Evolutionary conservation across 805 yeast genomes (phyloP).

Genomic region (Candida vartiovaarae): DNA sequence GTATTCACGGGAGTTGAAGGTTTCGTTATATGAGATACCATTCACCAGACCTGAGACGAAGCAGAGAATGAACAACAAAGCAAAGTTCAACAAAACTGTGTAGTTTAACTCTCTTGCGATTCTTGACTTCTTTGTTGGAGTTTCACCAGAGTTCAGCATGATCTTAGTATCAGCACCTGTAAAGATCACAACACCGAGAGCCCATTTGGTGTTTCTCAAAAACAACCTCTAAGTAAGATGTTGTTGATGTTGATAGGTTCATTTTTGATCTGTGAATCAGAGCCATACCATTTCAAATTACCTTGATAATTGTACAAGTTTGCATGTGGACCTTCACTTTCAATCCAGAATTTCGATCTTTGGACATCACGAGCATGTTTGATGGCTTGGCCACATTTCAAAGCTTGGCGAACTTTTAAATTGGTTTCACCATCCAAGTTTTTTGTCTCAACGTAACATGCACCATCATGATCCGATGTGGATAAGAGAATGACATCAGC

Average conservation of each 20-base stretch:
- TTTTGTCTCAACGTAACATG: conserved; percentile 70
- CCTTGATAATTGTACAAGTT: conserved; percentile 75
- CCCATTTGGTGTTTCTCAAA: conserved; percentile 81
- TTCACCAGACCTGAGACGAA: conserved; percentile 63
- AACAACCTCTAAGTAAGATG: conserved; percentile 65
- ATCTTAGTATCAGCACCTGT: conserved; percentile 78
- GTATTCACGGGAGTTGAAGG: conserved; percentile 45
- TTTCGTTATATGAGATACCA: conserved; percentile 52
- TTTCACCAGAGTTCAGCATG: conserved; percentile 73
- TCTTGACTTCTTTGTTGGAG: conserved; percentile 72
- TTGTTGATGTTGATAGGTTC: conserved; percentile 69
- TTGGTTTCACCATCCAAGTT: conserved; percentile 80
- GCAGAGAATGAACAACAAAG: conserved; percentile 57
- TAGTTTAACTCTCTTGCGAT: conserved; percentile 66
- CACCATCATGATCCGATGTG: conserved; percentile 62
- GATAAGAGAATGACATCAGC: conserved; percentile 65
- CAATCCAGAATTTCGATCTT: conserved; percentile 56
- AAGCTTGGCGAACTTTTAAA: conserved; percentile 66
- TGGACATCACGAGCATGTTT: conserved; percentile 42
- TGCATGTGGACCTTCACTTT: conserved; percentile 79
- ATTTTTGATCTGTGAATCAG: conserved; percentile 31
- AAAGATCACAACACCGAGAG: conserved; percentile 64
- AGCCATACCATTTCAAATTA: conserved; percentile 46
- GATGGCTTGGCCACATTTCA: conserved; percentile 50
- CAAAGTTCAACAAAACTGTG: conserved; percentile 62